These are phyloP conservation scores for Ambrosia hybrid DNA, from an alignment of 140 eudicot species.

Conservation along the genomic window DNA sequence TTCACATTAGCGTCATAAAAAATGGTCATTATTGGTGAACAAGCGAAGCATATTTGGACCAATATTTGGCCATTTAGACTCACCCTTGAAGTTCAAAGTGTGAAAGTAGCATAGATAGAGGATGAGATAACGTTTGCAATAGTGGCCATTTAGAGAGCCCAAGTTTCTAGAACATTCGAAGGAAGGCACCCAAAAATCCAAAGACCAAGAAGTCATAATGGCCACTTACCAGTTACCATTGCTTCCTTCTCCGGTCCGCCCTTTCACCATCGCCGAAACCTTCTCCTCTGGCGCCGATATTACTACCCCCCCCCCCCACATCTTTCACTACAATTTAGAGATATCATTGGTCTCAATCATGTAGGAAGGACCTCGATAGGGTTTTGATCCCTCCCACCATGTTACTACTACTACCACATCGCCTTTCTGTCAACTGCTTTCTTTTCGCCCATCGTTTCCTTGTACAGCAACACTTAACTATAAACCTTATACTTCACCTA, in stretches of 20 bases:
- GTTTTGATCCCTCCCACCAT: not conserved
- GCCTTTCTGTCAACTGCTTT: slow-evolving; percentile 22
- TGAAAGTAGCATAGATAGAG: no score
- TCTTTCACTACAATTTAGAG: not conserved
- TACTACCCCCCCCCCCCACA: no score
- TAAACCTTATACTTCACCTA: slow-evolving; percentile 15
- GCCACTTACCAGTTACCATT: slow-evolving; percentile 12
- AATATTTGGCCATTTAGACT: no score
- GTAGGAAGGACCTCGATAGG: slow-evolving; percentile 23
- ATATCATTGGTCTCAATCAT: slow-evolving; percentile 11
- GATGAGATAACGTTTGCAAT: slow-evolving; percentile 16
- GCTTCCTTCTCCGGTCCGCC: no score
- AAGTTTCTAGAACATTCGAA: slow-evolving; percentile 33
- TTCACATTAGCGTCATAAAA: no score
- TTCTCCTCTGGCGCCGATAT: not conserved
- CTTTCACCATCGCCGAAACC: slow-evolving; percentile 21
- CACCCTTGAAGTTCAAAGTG: no score
- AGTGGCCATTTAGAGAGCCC: slow-evolving; percentile 16
- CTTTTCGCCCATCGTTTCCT: slow-evolving; percentile 19
- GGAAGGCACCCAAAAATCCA: slow-evolving; percentile 1
- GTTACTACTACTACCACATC: slow-evolving; percentile 23
- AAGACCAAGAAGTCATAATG: not conserved
- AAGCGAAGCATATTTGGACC: no score
- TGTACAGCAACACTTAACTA: slow-evolving; percentile 15
- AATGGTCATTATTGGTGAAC: no score